Conservation (phyloP, 176 grass and related monocot species). For the Tuctoria greenei region DNA sequence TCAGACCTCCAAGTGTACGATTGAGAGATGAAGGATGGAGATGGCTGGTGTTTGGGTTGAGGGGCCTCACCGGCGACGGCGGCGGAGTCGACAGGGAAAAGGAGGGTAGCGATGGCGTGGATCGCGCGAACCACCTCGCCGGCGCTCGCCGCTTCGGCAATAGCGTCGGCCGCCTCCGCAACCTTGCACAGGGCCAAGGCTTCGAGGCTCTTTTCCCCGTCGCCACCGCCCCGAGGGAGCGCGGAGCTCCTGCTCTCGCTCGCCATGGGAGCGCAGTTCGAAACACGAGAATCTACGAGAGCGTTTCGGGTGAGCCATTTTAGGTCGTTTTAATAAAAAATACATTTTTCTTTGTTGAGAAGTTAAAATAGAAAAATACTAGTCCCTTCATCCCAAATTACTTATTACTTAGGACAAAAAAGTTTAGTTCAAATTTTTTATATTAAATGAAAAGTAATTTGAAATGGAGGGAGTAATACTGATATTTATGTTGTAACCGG, state of each 20-base stretch:
- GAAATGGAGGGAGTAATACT: too few species aligned
- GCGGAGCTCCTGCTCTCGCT: slow-evolving; percentile 23
- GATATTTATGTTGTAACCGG: too few species aligned
- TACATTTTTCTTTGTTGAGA: too few species aligned
- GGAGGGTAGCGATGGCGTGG: slow-evolving; percentile 32
- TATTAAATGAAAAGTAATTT: too few species aligned
- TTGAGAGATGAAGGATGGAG: not conserved
- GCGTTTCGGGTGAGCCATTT: too few species aligned
- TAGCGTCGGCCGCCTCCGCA: slow-evolving; percentile 52
- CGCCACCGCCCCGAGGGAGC: not conserved
- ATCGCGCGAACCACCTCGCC: slow-evolving; percentile 52
- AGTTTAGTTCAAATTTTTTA: too few species aligned
- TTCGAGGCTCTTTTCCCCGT: slow-evolving; percentile 32
- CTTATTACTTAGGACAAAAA: too few species aligned
- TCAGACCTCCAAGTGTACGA: slow-evolving; percentile 1
- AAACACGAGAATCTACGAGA: not conserved
- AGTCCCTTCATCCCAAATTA: too few species aligned
- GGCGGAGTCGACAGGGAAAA: not conserved
- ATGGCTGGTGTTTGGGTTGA: not conserved
- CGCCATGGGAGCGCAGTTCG: slow-evolving; percentile 18
- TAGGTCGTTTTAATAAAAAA: too few species aligned
- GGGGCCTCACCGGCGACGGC: slow-evolving; percentile 27
- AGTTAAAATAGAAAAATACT: too few species aligned
- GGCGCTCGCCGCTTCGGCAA: slow-evolving; percentile 49
- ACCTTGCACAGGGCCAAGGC: slow-evolving; percentile 56